A percentile compares a stretch with the other conserved stretches of the same genome.
Conservation (phyloP, 441 rosid species). For the Croton laevigatus region DNA sequence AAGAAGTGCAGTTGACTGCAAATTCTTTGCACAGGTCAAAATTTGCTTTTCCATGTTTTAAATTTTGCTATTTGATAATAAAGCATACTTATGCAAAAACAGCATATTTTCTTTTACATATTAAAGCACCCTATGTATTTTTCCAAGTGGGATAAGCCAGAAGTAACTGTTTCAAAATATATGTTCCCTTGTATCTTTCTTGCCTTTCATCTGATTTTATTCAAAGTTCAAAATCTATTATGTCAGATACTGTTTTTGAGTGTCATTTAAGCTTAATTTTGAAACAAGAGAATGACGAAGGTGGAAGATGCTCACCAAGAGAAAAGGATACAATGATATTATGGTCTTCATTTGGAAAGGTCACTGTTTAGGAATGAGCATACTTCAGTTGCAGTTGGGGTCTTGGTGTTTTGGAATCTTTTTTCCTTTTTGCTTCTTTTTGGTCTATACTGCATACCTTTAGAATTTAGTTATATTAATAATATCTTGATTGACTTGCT, state of each 20-base stretch:
- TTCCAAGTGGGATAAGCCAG: background rate
- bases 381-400: background rate
- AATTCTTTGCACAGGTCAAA: conserved; percentile 78
- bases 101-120: background rate
- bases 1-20: conserved; percentile 86
- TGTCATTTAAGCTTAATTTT: background rate
- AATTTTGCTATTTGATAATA: conserved; percentile 8
- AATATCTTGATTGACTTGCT: background rate
- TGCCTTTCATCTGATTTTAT: background rate
- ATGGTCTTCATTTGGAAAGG: background rate
- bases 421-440: background rate
- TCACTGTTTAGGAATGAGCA: background rate
- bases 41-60: conserved; percentile 15
- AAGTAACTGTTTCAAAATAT: background rate
- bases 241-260: background rate
- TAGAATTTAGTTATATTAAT: background rate
- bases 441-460: background rate
- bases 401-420: background rate
- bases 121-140: background rate
- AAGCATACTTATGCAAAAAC: conserved; percentile 2
- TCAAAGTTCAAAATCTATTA: background rate
- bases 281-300: background rate
- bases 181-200: background rate
- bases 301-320: background rate
- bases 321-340: background rate